Conservation (phyloP, 2,329 filamentous ascomycete species). For the Trichothecium roseum region DNA sequence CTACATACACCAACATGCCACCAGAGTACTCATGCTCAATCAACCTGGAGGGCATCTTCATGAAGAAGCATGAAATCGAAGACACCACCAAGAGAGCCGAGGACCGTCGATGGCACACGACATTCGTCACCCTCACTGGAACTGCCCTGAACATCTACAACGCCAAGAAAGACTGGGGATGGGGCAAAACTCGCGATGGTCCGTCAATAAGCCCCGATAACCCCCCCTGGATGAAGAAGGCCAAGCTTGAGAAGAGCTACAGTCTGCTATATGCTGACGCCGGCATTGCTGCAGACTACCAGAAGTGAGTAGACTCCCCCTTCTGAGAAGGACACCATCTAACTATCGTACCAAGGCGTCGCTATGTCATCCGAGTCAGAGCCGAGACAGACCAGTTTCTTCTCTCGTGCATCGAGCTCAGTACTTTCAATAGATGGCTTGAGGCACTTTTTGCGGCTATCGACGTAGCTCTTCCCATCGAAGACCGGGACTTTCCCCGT, state of each 20-base stretch:
- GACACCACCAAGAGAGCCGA: constrained; percentile 52
- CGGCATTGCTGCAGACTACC: constrained; percentile 62
- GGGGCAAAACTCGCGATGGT: constrained; percentile 37
- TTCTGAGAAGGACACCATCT: background rate
- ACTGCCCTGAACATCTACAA: constrained; percentile 58
- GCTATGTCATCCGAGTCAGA: constrained; percentile 61
- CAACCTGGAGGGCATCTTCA: constrained; percentile 44
- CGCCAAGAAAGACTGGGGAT: constrained; percentile 46
- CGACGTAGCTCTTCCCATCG: constrained; percentile 58
- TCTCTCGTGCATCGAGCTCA: constrained; percentile 53
- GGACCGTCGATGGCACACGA: constrained; percentile 53
- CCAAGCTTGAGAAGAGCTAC: constrained; percentile 54
- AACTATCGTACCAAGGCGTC: constrained; percentile 28
- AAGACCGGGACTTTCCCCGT: constrained; percentile 55
- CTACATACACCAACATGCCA: constrained; percentile 26
- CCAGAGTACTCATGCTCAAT: constrained; percentile 49
- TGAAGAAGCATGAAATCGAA: constrained; percentile 56
- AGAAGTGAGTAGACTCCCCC: constrained; percentile 40
- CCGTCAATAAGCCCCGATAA: constrained; percentile 38
- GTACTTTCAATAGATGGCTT: constrained; percentile 58
- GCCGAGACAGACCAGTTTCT: constrained; percentile 67
- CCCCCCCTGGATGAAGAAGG: constrained; percentile 40
- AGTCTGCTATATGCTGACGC: constrained; percentile 66
- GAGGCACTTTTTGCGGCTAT: constrained; percentile 63
- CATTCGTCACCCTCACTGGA: constrained; percentile 54